Evolutionary conservation across 768 basidiomycete species (phyloP), one percentile per base, ranked within the genome.

Genomic region (Porphyrellus cyaneotinctus): DNA sequence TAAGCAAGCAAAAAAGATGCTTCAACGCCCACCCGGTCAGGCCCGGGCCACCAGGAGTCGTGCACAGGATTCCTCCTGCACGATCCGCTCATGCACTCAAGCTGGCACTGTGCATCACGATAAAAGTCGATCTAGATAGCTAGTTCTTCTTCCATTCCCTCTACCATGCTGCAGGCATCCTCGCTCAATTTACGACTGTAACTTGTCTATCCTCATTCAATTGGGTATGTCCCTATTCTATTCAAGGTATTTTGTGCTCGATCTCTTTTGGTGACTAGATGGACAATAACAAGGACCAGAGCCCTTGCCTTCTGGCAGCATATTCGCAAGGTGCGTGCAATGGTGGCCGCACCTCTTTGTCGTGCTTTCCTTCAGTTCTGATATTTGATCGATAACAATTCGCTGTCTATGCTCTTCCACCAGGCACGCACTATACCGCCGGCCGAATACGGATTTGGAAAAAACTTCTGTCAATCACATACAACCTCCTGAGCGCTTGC

Each of bases 401-500:
- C 13, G 6, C 22, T 14, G 22, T 24, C 22, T 10, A 5, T 24
- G 22, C 39, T 12, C 23, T 41, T 13, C 22, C 22, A 23, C 22
- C 23, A 4, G 23, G 22, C 22, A 13, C 6, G 22, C 23, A 41
- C 39, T 41, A 41, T n/a, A n/a, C n/a, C n/a, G n/a, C n/a, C n/a
- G n/a, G n/a, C n/a, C n/a, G n/a, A n/a, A n/a, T n/a, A n/a, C n/a
- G n/a, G n/a, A n/a, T n/a, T n/a, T n/a, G n/a, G n/a, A n/a, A n/a
- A n/a, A n/a, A n/a, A n/a, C n/a, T n/a, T n/a, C n/a, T n/a, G n/a
- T n/a, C n/a, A n/a, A n/a, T 83, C 26, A 74, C 75, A 4, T 85
- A 84, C 56, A 78, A 75, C 13, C 53, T 80, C 23, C 70, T 84
- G 56, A 78, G 76, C 52, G 83, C 83, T 14, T 85, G 83, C 64